Conservation (phyloP, 108 stramenopile genomes). For the Heterococcus sp. region DNA sequence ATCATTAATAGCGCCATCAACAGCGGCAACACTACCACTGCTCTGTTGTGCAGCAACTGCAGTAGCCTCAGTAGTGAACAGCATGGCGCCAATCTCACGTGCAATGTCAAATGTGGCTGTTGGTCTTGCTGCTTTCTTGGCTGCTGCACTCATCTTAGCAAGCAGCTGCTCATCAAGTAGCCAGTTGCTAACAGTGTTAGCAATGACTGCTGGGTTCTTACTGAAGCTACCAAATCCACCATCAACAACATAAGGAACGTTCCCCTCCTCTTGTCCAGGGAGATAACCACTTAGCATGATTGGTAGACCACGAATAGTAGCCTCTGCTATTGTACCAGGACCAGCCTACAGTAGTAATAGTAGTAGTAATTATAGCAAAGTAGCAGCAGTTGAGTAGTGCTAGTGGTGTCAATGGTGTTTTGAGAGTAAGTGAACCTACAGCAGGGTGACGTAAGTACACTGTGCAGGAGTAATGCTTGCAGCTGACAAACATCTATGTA, state of each 20-base stretch:
- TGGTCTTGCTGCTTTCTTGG: constrained; percentile 21
- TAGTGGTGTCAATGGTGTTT: too few relatives aligned
- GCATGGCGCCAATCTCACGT: constrained; percentile 41
- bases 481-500: too few relatives aligned
- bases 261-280: constrained; percentile 93
- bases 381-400: too few relatives aligned
- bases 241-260: constrained; percentile 82
- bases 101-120: constrained; percentile 42
- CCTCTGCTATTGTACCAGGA: constrained; percentile 93
- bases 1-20: too few relatives aligned
- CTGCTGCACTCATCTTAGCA: constrained; percentile 15
- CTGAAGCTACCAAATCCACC: constrained; percentile 76
- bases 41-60: too few relatives aligned
- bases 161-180: constrained; percentile 48
- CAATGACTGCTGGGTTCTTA: constrained; percentile 72
- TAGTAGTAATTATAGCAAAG: not conserved
- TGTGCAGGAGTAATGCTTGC: too few relatives aligned
- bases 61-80: constrained; percentile 15
- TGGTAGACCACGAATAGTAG: constrained; percentile 83
- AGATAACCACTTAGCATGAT: constrained; percentile 82
- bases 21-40: too few relatives aligned
- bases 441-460: too few relatives aligned
- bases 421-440: too few relatives aligned
- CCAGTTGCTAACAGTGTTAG: constrained; percentile 75
- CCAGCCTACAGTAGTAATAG: constrained; percentile 66